A percentile compares a stretch with the other conserved stretches of the same genome.
Conservation (phyloP, 345 rosid genomes). For the Lepidium sativum region DNA sequence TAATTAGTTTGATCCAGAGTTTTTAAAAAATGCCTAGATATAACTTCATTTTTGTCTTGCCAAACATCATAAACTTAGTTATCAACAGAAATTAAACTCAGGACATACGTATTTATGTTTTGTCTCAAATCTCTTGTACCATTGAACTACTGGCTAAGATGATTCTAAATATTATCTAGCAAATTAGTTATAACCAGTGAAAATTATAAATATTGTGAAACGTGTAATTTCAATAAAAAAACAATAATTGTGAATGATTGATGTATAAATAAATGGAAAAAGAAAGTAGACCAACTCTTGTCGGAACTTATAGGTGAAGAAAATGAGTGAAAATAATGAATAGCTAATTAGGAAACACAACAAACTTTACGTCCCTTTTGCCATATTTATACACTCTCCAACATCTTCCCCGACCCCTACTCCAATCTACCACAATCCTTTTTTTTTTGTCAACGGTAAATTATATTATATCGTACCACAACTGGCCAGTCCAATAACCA, state of each 20-base stretch:
- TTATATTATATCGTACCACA: too few species aligned
- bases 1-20: too few species aligned
- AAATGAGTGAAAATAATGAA: conserved; percentile 10
- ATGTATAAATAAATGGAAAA: neutral
- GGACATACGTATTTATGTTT: too few species aligned
- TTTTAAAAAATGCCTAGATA: too few species aligned
- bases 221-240: neutral
- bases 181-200: neutral
- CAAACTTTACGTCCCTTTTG: conserved; percentile 29
- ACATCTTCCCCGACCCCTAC: conserved; percentile 28
- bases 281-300: conserved; percentile 13
- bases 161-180: neutral
- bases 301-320: conserved; percentile 19
- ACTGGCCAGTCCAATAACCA: too few species aligned
- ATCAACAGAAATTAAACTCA: too few species aligned
- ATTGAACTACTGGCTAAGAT: too few species aligned
- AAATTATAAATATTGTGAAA: neutral
- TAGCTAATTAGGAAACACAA: conserved; percentile 21
- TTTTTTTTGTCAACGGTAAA: too few species aligned
- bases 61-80: too few species aligned
- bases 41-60: too few species aligned
- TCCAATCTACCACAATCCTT: neutral
- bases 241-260: neutral
- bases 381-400: conserved; percentile 14
- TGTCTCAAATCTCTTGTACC: too few species aligned